phyloP scores from a whole-genome alignment of 352 stramenopile genomes.

The Globisporangium iwayamae region DNA sequence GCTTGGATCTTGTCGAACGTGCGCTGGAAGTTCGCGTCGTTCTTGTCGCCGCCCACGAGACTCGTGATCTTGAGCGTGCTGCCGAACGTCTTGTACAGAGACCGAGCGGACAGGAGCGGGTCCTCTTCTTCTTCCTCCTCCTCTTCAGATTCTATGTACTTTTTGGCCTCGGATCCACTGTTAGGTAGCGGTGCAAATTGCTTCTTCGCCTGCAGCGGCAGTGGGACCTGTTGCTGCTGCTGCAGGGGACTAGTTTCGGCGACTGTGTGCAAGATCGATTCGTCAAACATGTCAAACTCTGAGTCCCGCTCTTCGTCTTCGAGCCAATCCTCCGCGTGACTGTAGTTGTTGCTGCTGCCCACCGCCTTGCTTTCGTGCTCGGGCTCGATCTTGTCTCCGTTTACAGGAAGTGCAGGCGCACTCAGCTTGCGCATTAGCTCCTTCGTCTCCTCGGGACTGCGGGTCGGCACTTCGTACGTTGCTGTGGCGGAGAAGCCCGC shows the following conservation, averaged over 20 bases:
- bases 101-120: slow-evolving; percentile 33
- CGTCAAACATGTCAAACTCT: slow-evolving; percentile 19
- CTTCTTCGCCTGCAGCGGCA: background rate
- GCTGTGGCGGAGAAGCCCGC: slow-evolving; percentile 8
- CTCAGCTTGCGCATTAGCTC: slow-evolving; percentile 21
- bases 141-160: slow-evolving; percentile 13
- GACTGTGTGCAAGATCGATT: slow-evolving; percentile 23
- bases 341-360: background rate
- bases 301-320: slow-evolving; percentile 6
- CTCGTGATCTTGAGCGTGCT: slow-evolving; percentile 46
- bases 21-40: slow-evolving; percentile 42
- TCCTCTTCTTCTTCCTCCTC: slow-evolving; percentile 28
- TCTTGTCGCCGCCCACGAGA: slow-evolving; percentile 31
- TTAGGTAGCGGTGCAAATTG: background rate
- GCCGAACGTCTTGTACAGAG: slow-evolving; percentile 40
- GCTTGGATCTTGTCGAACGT: slow-evolving; percentile 61
- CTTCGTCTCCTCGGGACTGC: slow-evolving; percentile 9
- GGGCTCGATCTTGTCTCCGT: slow-evolving; percentile 9
- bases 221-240: background rate
- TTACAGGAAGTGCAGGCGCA: background rate
- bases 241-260: background rate
- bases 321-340: background rate
- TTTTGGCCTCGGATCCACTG: background rate
- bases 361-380: slow-evolving; percentile 18
- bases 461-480: slow-evolving; percentile 18